Evolutionary conservation across 257 asterid genomes (phyloP).

Genomic region (Craterostigma plantagineum): DNA sequence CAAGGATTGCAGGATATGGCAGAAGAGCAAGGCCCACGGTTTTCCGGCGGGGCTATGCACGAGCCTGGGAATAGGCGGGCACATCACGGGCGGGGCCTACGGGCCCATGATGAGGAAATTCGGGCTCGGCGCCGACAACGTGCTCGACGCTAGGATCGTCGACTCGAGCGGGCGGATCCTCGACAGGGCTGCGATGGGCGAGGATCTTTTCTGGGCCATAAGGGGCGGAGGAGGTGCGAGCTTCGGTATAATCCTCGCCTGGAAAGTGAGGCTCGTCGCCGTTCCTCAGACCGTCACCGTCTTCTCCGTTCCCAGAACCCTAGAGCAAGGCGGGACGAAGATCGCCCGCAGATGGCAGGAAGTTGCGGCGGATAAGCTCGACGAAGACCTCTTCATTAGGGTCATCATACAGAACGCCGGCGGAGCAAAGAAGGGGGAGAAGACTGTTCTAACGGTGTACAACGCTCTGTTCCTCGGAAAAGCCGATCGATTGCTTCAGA

Average conservation of each 20-base stretch:
- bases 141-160: slow-evolving; percentile 3
- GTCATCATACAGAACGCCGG: slow-evolving; percentile 2
- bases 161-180: not conserved
- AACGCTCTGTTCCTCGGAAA: slow-evolving; percentile 1
- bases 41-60: slow-evolving; percentile 12
- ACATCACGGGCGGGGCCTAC: slow-evolving; percentile 13
- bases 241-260: slow-evolving; percentile 11
- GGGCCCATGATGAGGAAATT: slow-evolving; percentile 12
- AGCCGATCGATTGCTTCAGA: not conserved
- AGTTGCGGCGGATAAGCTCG: slow-evolving; percentile 9
- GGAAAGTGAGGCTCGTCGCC: slow-evolving; percentile 9
- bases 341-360: slow-evolving; percentile 10
- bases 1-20: not conserved
- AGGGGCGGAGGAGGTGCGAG: slow-evolving; percentile 12
- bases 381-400: slow-evolving; percentile 13
- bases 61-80: slow-evolving; percentile 13
- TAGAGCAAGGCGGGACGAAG: slow-evolving; percentile 10
- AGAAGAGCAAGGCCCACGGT: slow-evolving; percentile 7
- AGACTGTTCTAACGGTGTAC: slow-evolving; percentile 3
- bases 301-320: slow-evolving; percentile 12
- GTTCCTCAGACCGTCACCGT: slow-evolving; percentile 12
- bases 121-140: slow-evolving; percentile 13
- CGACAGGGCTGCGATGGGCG: slow-evolving; percentile 11
- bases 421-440: slow-evolving; percentile 1
- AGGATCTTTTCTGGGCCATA: slow-evolving; percentile 10